phyloP scores from a whole-genome alignment of 2,329 filamentous ascomycete species.

The Laburnicola sp. region DNA sequence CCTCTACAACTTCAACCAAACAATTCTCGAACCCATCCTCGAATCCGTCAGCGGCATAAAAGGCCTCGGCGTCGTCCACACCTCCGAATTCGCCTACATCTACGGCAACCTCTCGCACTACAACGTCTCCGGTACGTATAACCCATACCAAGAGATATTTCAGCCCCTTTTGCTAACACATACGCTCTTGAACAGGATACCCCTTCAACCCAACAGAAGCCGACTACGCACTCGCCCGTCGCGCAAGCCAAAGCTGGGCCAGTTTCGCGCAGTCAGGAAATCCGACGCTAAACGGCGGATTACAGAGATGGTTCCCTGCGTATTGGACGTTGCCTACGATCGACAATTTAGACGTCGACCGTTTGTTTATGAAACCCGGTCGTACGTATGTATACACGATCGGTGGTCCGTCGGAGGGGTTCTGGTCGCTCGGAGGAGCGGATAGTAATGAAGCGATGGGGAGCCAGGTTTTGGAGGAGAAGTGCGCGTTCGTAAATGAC shows the following conservation, averaged over 20 bases:
- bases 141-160: not conserved
- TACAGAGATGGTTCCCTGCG: slow-evolving; percentile 49
- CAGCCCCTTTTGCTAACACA: not conserved
- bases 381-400: slow-evolving; percentile 34
- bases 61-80: slow-evolving; percentile 55
- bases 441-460: slow-evolving; percentile 31
- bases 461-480: slow-evolving; percentile 50
- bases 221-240: slow-evolving; percentile 48
- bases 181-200: slow-evolving; percentile 20
- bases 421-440: slow-evolving; percentile 47
- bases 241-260: slow-evolving; percentile 54
- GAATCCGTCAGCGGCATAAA: slow-evolving; percentile 34
- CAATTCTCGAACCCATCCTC: slow-evolving; percentile 54
- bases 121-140: slow-evolving; percentile 33
- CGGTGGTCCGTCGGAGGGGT: slow-evolving; percentile 51
- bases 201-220: slow-evolving; percentile 36
- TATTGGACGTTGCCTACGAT: slow-evolving; percentile 25
- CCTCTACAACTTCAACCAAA: slow-evolving; percentile 59
- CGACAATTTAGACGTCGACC: slow-evolving; percentile 18
- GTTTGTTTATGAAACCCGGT: slow-evolving; percentile 15
- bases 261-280: slow-evolving; percentile 49
- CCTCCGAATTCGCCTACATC: slow-evolving; percentile 58
- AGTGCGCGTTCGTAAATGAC: slow-evolving; percentile 54
- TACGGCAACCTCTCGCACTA: slow-evolving; percentile 51
- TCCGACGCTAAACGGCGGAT: slow-evolving; percentile 27